phyloP scores from a whole-genome alignment of 148 eudicot genomes.

The Rhododendron ovatum region DNA sequence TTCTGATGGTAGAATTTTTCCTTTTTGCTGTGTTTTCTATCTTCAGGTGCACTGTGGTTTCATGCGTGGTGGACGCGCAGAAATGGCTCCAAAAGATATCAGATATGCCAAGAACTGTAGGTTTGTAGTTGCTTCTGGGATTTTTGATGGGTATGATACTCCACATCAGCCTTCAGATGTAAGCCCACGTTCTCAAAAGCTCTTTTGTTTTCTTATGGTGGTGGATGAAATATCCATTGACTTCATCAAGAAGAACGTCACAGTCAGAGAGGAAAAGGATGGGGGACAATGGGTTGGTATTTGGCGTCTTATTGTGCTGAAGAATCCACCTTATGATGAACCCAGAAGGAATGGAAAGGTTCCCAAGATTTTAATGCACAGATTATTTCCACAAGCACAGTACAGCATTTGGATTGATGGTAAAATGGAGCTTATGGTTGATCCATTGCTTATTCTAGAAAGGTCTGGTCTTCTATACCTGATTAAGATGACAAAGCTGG shows the following conservation, averaged over 20 bases:
- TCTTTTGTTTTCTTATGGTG: conserved; percentile 96
- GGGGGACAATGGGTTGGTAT: conserved; percentile 95
- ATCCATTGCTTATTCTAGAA: conserved; percentile 87
- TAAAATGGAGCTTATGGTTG: conserved; percentile 97
- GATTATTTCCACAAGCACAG: conserved; percentile 83
- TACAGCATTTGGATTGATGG: conserved; percentile 99
- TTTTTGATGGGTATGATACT: conserved; percentile 92
- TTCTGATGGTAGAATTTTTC: neutral
- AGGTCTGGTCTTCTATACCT: conserved; percentile 42
- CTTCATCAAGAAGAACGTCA: conserved; percentile 73
- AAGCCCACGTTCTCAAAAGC: conserved; percentile 63
- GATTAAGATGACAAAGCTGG: neutral
- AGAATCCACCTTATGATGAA: conserved; percentile 91
- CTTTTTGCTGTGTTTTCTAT: neutral
- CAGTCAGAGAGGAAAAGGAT: conserved; percentile 61
- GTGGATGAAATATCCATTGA: conserved; percentile 80
- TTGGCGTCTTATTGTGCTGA: conserved; percentile 85
- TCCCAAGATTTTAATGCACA: conserved; percentile 86
- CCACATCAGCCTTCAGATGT: conserved; percentile 94
- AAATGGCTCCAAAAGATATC: conserved; percentile 69
- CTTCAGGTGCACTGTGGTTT: conserved; percentile 95
- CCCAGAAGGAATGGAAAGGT: conserved; percentile 97
- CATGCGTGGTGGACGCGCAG: conserved; percentile 80
- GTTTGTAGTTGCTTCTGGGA: conserved; percentile 94
- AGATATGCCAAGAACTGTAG: conserved; percentile 74